phyloP scores from a whole-genome alignment of 768 basidiomycete genomes.

The Tremella yokohamensis region DNA sequence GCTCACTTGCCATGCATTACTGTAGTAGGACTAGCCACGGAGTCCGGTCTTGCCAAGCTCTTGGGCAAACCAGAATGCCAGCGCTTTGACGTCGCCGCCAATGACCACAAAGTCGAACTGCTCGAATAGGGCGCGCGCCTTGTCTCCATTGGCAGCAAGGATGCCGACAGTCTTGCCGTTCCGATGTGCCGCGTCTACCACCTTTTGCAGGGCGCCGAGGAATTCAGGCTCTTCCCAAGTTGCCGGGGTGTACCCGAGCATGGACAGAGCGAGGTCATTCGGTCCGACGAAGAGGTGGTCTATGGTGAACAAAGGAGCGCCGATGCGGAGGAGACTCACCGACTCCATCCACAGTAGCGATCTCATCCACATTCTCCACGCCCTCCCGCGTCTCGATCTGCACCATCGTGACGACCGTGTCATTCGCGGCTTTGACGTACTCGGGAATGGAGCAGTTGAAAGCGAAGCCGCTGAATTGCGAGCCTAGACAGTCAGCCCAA shows the following conservation, averaged over 20 bases:
- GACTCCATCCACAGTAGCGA: conserved; percentile 40
- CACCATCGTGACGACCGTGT: conserved; percentile 28
- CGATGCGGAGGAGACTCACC: conserved; percentile 14
- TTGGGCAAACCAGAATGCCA: conserved; percentile 26
- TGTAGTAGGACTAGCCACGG: no score
- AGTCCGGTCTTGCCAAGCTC: conserved; percentile 1
- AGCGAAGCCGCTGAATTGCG: no score
- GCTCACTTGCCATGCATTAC: no score
- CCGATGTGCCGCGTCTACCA: conserved; percentile 17
- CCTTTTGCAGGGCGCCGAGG: conserved; percentile 24
- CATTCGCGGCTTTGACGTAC: conserved; percentile 25
- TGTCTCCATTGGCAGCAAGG: conserved; percentile 18
- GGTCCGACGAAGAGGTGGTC: conserved; percentile 42
- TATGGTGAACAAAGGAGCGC: neutral
- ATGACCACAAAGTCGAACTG: conserved; percentile 30
- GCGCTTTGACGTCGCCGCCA: conserved; percentile 30
- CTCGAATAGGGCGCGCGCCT: conserved; percentile 15
- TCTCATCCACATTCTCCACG: conserved; percentile 37
- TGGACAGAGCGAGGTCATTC: conserved; percentile 34
- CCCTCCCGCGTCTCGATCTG: conserved; percentile 44
- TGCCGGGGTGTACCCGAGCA: conserved; percentile 23
- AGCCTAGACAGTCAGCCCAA: no score
- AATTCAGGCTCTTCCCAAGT: conserved; percentile 19
- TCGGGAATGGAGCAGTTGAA: conserved; percentile 29
- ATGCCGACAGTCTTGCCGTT: conserved; percentile 15